phyloP scores from a whole-genome alignment of 129 eudicot genomes.

The Centrapalus pauciflorus region DNA sequence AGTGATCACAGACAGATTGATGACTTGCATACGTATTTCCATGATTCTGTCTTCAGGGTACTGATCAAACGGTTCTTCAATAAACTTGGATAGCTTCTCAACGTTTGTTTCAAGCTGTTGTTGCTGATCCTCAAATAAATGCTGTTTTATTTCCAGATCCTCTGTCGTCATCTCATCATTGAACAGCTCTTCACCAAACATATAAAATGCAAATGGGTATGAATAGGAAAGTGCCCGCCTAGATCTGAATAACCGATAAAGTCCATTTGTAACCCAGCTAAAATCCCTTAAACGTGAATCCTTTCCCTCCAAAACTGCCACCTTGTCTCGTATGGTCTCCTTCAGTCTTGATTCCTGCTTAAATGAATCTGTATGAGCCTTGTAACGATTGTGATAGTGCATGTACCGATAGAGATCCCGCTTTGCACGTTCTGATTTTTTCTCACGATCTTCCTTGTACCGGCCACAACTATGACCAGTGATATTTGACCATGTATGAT shows the following conservation, averaged over 20 bases:
- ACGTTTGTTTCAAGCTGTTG: conserved; percentile 92
- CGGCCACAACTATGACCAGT: conserved; percentile 95
- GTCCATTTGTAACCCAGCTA: conserved; percentile 94
- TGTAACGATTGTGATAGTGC: conserved; percentile 92
- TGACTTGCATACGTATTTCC: conserved; percentile 78
- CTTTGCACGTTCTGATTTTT: conserved; percentile 80
- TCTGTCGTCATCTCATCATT: conserved; percentile 78
- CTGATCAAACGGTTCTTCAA: conserved; percentile 85
- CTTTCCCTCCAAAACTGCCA: conserved; percentile 51
- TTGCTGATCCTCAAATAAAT: conserved; percentile 95
- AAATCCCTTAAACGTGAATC: conserved; percentile 69
- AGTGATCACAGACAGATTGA: conserved; percentile 73
- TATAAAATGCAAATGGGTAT: conserved; percentile 91
- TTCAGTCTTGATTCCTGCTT: conserved; percentile 75
- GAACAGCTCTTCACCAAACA: conserved; percentile 91
- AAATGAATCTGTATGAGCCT: conserved; percentile 94
- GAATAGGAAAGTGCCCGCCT: conserved; percentile 87
- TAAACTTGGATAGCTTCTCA: conserved; percentile 73
- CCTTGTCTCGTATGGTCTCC: conserved; percentile 65
- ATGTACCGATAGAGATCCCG: conserved; percentile 80
- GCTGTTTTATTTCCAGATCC: conserved; percentile 76
- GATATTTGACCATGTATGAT: conserved; percentile 82
- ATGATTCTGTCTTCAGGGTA: conserved; percentile 44
- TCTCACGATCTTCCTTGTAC: conserved; percentile 72
- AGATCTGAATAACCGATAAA: conserved; percentile 78